These are phyloP conservation scores for Lachnellula willkommii DNA, from an alignment of 2,329 filamentous ascomycete genomes.

Conservation along the genomic window DNA sequence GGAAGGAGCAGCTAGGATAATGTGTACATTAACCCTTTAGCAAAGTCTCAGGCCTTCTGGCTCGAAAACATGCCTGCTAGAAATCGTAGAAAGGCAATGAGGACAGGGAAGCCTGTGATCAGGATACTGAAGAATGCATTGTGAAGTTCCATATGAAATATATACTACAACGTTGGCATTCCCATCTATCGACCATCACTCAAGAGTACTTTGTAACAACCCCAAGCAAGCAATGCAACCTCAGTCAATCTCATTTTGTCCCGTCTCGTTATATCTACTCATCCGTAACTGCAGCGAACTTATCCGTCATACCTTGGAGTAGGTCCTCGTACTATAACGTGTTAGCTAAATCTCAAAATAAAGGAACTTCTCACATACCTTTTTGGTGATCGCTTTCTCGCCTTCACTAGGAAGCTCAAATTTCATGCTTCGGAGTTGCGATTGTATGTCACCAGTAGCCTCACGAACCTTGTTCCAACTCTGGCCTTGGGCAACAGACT, in stretches of 20 bases:
- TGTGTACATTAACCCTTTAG: too few species aligned
- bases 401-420: slow-evolving; percentile 89
- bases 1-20: too few species aligned
- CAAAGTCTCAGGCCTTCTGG: too few species aligned
- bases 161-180: slow-evolving; percentile 24
- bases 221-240: slow-evolving; percentile 20
- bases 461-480: slow-evolving; percentile 92
- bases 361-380: slow-evolving; percentile 49
- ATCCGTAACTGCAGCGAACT: slow-evolving; percentile 93
- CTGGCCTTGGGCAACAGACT: slow-evolving; percentile 86
- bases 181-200: slow-evolving; percentile 13
- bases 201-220: slow-evolving; percentile 17
- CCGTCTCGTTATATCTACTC: slow-evolving; percentile 54
- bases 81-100: too few species aligned
- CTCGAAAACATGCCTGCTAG: too few species aligned
- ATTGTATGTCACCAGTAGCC: slow-evolving; percentile 80
- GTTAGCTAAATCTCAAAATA: slow-evolving; percentile 10
- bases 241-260: neutral
- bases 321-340: slow-evolving; percentile 76
- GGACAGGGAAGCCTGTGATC: too few species aligned
- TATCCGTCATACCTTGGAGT: slow-evolving; percentile 88
- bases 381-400: slow-evolving; percentile 74
- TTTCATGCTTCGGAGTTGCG: slow-evolving; percentile 83
- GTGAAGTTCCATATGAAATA: slow-evolving; percentile 15
- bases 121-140: slow-evolving; percentile 10